These are phyloP conservation scores for Sedum album DNA, from an alignment of 164 flowering plant genomes.

Conservation along the genomic window DNA sequence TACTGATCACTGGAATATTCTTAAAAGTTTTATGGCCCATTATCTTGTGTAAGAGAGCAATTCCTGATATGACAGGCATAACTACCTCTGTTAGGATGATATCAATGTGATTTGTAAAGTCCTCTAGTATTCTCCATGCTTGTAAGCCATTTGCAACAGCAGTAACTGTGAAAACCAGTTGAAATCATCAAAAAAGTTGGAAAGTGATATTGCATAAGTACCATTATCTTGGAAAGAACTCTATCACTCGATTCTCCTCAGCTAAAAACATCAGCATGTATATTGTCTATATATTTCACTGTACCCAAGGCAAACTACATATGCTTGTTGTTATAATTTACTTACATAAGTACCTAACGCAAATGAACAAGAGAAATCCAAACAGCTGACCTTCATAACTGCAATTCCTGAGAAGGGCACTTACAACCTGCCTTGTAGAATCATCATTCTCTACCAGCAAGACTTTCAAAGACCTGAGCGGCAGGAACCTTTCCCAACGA, in stretches of 20 bases:
- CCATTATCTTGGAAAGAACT: neutral
- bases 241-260: neutral
- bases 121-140: conserved; percentile 71
- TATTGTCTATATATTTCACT: neutral
- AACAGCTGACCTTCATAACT: conserved; percentile 53
- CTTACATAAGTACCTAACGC: neutral
- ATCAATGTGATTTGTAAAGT: conserved; percentile 52
- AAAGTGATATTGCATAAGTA: neutral
- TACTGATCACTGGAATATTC: conserved; percentile 74
- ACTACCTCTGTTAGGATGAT: conserved; percentile 68
- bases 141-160: conserved; percentile 60
- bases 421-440: conserved; percentile 66
- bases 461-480: conserved; percentile 47
- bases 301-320: neutral
- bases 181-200: neutral
- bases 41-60: conserved; percentile 61
- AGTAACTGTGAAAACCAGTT: conserved; percentile 35
- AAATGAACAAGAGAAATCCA: neutral
- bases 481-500: conserved; percentile 63
- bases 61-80: conserved; percentile 65
- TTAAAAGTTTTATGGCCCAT: conserved; percentile 63
- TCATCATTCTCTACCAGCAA: conserved; percentile 70
- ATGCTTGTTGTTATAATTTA: neutral
- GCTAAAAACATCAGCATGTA: neutral
- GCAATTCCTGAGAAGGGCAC: conserved; percentile 65